Conservation (phyloP, 352 stramenopile species). For the Pythium coloratum region DNA sequence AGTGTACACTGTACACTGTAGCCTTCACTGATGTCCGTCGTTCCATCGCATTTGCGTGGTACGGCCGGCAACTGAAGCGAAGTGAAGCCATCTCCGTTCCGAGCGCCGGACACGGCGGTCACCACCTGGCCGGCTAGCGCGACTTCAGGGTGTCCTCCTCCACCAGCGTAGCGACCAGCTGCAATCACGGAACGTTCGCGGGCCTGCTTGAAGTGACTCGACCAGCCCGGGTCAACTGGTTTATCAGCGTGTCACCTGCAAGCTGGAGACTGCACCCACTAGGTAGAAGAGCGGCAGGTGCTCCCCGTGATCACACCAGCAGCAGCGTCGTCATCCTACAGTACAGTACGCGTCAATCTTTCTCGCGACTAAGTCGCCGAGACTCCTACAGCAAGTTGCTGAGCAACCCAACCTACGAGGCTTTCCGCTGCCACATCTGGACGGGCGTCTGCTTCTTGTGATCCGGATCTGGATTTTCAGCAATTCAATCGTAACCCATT, state of each 20-base stretch:
- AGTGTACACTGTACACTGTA: no score
- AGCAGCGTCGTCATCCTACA: background rate
- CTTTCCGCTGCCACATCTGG: background rate
- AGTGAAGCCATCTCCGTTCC: no score
- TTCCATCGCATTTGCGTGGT: no score
- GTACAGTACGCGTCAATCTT: no score
- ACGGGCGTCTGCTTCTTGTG: no score
- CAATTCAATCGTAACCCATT: constrained; percentile 1
- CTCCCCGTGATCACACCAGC: background rate
- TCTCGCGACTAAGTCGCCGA: no score
- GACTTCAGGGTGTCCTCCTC: background rate
- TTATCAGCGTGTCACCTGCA: background rate
- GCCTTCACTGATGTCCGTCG: no score
- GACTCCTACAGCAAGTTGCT: background rate
- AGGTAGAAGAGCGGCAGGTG: background rate
- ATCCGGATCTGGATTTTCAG: no score
- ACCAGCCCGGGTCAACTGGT: background rate
- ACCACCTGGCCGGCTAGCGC: background rate
- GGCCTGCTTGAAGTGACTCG: background rate
- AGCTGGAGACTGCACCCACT: background rate
- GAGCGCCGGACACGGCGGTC: background rate
- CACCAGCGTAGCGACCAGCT: background rate
- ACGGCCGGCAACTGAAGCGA: no score
- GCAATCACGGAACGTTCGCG: background rate
- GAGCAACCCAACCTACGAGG: background rate